These are phyloP conservation scores for Rhododendron ferrugineum DNA, from an alignment of 148 eudicot genomes.

Conservation along the genomic window DNA sequence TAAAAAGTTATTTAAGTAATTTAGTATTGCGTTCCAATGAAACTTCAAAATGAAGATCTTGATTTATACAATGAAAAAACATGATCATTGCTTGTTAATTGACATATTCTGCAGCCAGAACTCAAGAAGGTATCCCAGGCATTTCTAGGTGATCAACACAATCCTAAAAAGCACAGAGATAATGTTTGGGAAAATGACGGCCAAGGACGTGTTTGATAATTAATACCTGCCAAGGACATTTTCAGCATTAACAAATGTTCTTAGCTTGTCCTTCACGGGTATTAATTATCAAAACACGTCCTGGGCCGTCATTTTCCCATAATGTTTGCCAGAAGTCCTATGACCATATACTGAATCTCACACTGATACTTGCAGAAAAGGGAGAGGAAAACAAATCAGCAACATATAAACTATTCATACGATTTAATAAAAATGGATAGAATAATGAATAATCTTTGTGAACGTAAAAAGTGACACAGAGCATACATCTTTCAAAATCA, in stretches of 20 bases:
- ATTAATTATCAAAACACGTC: too few species aligned
- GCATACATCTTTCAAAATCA: background rate
- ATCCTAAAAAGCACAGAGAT: background rate
- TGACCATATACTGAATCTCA: background rate
- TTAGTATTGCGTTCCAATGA: background rate
- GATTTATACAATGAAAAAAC: background rate
- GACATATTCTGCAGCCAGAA: background rate
- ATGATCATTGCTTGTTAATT: background rate
- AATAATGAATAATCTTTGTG: background rate
- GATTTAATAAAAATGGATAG: too few species aligned
- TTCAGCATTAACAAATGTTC: too few species aligned
- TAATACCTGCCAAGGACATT: too few species aligned
- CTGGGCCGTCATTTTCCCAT: too few species aligned
- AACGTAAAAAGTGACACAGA: background rate
- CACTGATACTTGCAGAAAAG: background rate
- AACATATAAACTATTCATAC: background rate
- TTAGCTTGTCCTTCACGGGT: too few species aligned
- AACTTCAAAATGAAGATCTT: background rate
- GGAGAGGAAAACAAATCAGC: background rate
- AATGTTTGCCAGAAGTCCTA: background rate
- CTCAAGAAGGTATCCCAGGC: background rate
- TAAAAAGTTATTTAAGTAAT: background rate
- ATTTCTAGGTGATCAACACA: background rate
- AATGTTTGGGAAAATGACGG: too few species aligned
- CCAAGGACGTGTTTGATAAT: too few species aligned